These are phyloP conservation scores for Ascobolus immersus DNA, from an alignment of 495 filamentous ascomycete genomes.

Conservation along the genomic window DNA sequence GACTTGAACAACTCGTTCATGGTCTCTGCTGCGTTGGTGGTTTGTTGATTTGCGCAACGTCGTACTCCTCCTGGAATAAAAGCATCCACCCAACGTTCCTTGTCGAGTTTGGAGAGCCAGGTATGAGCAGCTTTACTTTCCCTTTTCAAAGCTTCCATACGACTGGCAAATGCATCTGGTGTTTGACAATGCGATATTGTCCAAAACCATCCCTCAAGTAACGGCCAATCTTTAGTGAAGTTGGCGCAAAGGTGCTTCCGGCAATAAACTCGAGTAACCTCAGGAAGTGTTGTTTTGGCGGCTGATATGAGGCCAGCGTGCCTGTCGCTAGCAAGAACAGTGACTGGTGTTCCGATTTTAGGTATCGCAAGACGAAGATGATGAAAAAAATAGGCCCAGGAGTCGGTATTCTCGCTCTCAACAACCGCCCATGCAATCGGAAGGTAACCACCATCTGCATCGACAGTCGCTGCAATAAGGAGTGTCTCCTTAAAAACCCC, in stretches of 20 bases:
- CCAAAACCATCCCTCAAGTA: slow-evolving; percentile 1
- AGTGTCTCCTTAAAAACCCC: slow-evolving; percentile 5
- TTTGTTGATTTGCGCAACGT: slow-evolving; percentile 2
- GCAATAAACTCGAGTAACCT: neutral
- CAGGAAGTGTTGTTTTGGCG: neutral
- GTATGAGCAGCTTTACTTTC: neutral
- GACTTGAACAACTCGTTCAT: neutral
- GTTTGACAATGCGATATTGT: slow-evolving; percentile 1
- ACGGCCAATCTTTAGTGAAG: neutral
- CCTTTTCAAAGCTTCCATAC: neutral
- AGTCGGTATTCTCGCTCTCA: slow-evolving; percentile 5
- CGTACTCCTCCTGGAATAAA: slow-evolving; percentile 1
- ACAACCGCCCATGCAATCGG: slow-evolving; percentile 5
- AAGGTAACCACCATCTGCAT: slow-evolving; percentile 4
- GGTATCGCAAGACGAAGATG: slow-evolving; percentile 1
- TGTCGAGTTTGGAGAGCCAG: slow-evolving; percentile 1
- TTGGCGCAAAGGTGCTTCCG: too few relatives aligned
- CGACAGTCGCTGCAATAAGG: slow-evolving; percentile 4
- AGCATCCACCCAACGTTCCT: neutral
- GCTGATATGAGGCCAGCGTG: neutral
- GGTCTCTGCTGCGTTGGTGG: slow-evolving; percentile 2
- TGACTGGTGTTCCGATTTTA: neutral
- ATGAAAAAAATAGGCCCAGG: slow-evolving; percentile 4
- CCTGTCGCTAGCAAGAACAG: too few relatives aligned
- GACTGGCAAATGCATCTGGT: neutral